Conservation (phyloP, 305 asterid genomes). For the Solanum aculeatissimum region DNA sequence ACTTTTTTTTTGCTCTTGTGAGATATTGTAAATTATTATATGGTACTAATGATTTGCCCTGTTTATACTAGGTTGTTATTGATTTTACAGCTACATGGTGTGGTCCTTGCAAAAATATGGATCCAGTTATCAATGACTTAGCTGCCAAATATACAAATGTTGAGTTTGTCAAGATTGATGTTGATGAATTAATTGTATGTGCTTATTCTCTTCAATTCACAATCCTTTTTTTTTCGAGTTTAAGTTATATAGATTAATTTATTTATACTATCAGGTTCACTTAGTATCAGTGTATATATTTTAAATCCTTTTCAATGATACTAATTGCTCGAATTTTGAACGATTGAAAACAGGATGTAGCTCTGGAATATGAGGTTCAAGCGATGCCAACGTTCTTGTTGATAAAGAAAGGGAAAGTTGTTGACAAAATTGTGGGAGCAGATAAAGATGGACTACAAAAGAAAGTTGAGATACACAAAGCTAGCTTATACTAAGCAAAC, state of each 20-base stretch:
- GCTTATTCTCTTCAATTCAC: background rate
- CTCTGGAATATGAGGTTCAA: constrained; percentile 44
- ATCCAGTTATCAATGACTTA: constrained; percentile 43
- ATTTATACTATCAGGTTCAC: background rate
- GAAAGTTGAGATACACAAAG: constrained; percentile 44
- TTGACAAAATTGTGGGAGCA: constrained; percentile 64
- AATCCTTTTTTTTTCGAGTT: background rate
- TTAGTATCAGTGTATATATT: background rate
- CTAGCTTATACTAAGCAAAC: background rate
- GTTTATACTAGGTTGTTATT: constrained; percentile 40
- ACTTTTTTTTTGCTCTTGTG: background rate
- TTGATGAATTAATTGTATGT: constrained; percentile 49
- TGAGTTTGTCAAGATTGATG: constrained; percentile 80
- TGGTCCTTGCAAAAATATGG: constrained; percentile 61
- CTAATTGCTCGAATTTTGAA: background rate
- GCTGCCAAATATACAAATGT: constrained; percentile 45
- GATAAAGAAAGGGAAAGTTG: constrained; percentile 43
- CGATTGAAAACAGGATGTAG: constrained; percentile 42
- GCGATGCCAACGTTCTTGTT: constrained; percentile 65
- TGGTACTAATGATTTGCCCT: background rate
- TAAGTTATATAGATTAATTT: background rate
- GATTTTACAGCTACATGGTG: constrained; percentile 89
- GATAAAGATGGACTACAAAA: constrained; percentile 48
- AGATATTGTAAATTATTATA: background rate
- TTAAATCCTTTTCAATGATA: background rate